Percentiles rank a stretch among this genome's conserved stretches.
phyloP scores from a whole-genome alignment of 106 monocot species.

The Apostasia ramifera region DNA sequence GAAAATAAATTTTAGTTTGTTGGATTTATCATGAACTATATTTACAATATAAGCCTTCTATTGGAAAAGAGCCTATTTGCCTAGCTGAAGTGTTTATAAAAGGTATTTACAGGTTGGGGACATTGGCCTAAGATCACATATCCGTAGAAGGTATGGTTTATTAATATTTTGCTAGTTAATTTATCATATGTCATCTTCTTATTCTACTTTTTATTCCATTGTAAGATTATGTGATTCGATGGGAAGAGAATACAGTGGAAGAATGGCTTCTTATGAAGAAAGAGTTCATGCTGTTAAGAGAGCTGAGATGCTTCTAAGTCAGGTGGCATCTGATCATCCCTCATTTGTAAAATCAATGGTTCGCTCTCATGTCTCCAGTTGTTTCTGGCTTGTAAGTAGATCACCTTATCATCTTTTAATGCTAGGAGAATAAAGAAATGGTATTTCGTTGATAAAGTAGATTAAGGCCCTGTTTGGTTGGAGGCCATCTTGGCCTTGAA shows the following conservation, averaged over 20 bases:
- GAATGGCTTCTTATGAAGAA: slow-evolving; percentile 49
- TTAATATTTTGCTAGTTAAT: background rate
- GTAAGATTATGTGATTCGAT: background rate
- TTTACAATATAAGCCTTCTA: too few species aligned
- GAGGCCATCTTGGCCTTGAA: too few species aligned
- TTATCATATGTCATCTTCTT: background rate
- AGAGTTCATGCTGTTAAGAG: slow-evolving; percentile 33
- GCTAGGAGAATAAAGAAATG: too few species aligned
- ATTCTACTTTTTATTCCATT: background rate
- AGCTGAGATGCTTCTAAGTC: slow-evolving; percentile 45
- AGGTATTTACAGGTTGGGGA: background rate
- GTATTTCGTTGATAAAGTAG: too few species aligned
- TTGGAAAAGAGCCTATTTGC: too few species aligned
- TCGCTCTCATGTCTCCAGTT: slow-evolving; percentile 75
- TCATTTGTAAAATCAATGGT: slow-evolving; percentile 73
- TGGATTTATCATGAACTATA: too few species aligned
- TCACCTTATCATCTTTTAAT: background rate
- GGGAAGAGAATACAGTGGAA: slow-evolving; percentile 49
- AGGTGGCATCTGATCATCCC: slow-evolving; percentile 28
- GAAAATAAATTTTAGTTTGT: too few species aligned
- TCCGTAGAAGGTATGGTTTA: background rate
- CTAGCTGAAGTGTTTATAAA: background rate
- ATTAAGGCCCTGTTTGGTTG: too few species aligned
- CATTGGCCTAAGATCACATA: background rate
- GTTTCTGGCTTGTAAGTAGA: slow-evolving; percentile 78